Conservation (phyloP, 495 filamentous ascomycete species). For the Aspergillus asperescens region DNA sequence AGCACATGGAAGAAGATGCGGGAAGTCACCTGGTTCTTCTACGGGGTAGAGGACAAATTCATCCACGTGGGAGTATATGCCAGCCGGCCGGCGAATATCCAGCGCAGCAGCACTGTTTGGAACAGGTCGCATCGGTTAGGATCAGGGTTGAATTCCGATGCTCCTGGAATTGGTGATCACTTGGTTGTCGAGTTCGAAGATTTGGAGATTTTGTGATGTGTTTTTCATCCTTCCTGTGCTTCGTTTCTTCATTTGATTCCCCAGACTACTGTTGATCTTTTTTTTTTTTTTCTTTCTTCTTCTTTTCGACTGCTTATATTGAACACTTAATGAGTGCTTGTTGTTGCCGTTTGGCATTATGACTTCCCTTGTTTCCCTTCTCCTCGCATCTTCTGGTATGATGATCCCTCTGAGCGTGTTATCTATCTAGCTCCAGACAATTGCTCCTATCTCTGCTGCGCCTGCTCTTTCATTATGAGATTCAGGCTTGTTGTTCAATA, state of each 20-base stretch:
- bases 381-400: too few relatives aligned
- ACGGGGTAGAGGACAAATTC: slow-evolving; percentile 54
- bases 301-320: too few relatives aligned
- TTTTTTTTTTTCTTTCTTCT: too few relatives aligned
- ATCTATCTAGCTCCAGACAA: too few relatives aligned
- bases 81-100: slow-evolving; percentile 44
- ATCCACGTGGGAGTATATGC: slow-evolving; percentile 55
- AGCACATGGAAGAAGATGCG: slow-evolving; percentile 53
- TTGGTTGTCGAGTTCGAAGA: slow-evolving; percentile 55
- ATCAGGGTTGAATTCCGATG: slow-evolving; percentile 21
- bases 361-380: too few relatives aligned
- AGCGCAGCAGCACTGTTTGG: slow-evolving; percentile 35
- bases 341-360: too few relatives aligned
- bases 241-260: background rate
- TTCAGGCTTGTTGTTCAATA: too few relatives aligned
- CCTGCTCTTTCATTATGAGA: too few relatives aligned
- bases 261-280: background rate
- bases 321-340: too few relatives aligned
- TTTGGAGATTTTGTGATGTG: slow-evolving; percentile 48
- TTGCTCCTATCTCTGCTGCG: too few relatives aligned
- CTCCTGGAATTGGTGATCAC: slow-evolving; percentile 30
- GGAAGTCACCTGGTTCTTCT: slow-evolving; percentile 58
- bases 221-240: background rate
- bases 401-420: too few relatives aligned
- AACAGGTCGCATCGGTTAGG: slow-evolving; percentile 41